Base-by-base conservation (phyloP, 2,329 filamentous ascomycete species). In the Colletotrichum sp. region DNA sequence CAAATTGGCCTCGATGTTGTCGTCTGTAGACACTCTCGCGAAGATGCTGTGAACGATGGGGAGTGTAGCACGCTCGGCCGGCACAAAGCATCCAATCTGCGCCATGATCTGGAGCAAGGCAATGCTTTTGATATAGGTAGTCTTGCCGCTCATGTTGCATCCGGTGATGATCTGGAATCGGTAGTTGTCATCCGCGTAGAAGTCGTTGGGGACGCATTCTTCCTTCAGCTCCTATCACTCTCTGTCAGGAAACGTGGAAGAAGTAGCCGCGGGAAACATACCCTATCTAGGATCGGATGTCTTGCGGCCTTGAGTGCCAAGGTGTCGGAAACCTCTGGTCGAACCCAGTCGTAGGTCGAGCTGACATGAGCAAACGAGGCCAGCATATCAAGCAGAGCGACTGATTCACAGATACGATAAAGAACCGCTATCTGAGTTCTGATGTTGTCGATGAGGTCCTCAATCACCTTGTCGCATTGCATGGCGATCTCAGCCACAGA, bases 91-190 rank as follows among this genome's bases (percentile, higher is more conserved):
- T 5, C 96, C 96, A 67, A 98, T 93, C 80, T 99, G 97, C 1
- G 95, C 95, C 96, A 99, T 98, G 74, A 99, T 92, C 60, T 94
- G 92, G 81, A 98, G 92, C 36, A 99, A 87, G 1, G 96, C 95
- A 28, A 98, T 88, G 3, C 94, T 93, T 66, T 95, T 92, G 77
- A 99, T 98, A 81, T 98, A 99, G 0, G 96, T 99, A 78, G 94
- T 98, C 83, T 99, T 99, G 1, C 96, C 97, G 79, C 95, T 98
- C 97, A 99, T 99, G 80, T 99, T 99, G 83, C 95, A 98, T 5
- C 97, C 96, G 0, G 96, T 99, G 77, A 99, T 93, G 77, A 99
- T 94, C 78, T 99, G 96, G 80, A 98, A 98, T 2, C 96, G 92
- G 43, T 93, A 92, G 76, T 96, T 93, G 38, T 94, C 90, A 0